Conservation (phyloP, 495 filamentous ascomycete genomes). For the Parathielavia hyrcaniae region DNA sequence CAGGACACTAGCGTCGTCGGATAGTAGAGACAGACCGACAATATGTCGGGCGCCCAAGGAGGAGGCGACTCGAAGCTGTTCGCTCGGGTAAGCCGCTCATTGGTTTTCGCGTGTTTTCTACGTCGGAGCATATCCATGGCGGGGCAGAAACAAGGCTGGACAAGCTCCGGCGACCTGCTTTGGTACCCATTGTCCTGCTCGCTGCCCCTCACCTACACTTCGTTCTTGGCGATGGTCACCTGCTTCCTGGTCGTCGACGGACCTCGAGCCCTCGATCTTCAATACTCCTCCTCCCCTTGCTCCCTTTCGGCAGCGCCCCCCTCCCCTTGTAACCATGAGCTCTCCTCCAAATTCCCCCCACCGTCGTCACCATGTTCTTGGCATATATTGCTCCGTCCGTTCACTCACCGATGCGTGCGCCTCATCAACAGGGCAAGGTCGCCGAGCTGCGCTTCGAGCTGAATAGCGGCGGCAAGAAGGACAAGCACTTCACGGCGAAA, state of each 20-base stretch:
- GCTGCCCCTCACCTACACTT: slow-evolving; percentile 5
- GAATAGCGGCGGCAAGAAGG: slow-evolving; percentile 89
- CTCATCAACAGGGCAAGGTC: slow-evolving; percentile 85
- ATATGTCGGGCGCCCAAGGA: slow-evolving; percentile 62
- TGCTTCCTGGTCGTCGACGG: not conserved
- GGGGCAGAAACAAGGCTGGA: not conserved
- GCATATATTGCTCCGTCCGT: slow-evolving; percentile 40
- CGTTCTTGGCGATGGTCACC: slow-evolving; percentile 4
- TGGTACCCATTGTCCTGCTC: not conserved
- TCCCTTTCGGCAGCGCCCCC: not conserved
- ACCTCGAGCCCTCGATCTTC: too few species aligned
- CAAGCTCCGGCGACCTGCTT: not conserved
- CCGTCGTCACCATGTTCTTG: slow-evolving; percentile 43
- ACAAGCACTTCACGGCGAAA: slow-evolving; percentile 94
- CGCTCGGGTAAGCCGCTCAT: slow-evolving; percentile 72
- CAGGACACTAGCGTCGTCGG: not conserved
- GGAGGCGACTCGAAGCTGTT: slow-evolving; percentile 99
- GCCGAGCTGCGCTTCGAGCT: slow-evolving; percentile 94
- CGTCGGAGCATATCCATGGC: not conserved
- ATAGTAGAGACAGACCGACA: slow-evolving; percentile 16
- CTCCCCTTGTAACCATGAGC: slow-evolving; percentile 25
- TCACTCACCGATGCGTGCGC: slow-evolving; percentile 38
- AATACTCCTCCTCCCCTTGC: not conserved
- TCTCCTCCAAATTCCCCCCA: slow-evolving; percentile 8
- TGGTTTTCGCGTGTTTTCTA: not conserved